phyloP scores from a whole-genome alignment of 2,329 filamentous ascomycete species.

The Zymoseptoria crescenta region DNA sequence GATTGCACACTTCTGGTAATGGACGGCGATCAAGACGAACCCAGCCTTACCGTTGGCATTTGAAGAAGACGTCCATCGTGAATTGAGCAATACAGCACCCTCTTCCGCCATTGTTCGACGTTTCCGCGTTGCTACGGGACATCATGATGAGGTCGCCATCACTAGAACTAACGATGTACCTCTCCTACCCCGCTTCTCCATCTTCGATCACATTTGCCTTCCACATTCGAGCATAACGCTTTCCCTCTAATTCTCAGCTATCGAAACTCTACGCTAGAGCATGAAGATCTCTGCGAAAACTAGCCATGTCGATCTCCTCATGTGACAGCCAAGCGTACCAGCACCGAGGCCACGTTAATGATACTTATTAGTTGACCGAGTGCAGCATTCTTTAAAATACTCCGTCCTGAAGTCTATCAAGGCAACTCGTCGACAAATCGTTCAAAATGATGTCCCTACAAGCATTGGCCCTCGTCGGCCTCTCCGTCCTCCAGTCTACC shows the following conservation, averaged over 20 bases:
- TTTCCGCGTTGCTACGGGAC: too few relatives aligned
- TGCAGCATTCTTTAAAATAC: background rate
- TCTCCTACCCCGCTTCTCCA: background rate
- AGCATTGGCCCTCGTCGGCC: background rate
- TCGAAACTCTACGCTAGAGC: background rate
- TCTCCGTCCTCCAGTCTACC: background rate
- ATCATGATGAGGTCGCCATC: too few relatives aligned
- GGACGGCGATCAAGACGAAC: too few relatives aligned
- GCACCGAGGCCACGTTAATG: background rate
- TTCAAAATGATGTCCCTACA: background rate
- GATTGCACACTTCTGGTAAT: background rate
- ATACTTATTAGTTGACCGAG: background rate
- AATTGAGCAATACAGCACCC: too few relatives aligned
- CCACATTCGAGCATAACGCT: background rate
- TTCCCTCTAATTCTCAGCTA: background rate
- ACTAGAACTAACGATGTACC: too few relatives aligned
- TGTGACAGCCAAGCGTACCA: background rate
- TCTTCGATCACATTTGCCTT: background rate
- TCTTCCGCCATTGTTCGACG: too few relatives aligned
- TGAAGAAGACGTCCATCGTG: too few relatives aligned
- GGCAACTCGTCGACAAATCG: background rate
- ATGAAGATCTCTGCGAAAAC: background rate
- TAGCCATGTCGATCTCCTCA: background rate
- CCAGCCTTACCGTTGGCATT: too few relatives aligned
- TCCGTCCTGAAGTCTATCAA: background rate